A percentile compares a stretch with the other conserved stretches of the same genome.
phyloP scores from a whole-genome alignment of 257 asterid genomes.

The Scutellaria barbata region DNA sequence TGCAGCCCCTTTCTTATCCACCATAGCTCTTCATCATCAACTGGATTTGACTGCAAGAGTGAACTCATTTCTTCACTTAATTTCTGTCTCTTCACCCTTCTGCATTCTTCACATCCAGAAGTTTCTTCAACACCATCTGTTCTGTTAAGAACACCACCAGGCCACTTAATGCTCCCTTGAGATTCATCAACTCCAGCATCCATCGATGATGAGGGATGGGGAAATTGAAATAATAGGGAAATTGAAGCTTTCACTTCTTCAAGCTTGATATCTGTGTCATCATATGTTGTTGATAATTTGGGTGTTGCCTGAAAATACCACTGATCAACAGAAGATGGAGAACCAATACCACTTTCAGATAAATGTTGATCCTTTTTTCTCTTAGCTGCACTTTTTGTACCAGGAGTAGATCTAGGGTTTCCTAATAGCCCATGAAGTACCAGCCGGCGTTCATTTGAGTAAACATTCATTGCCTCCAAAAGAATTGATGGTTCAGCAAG shows the following conservation, averaged over 20 bases:
- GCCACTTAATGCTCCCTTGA: constrained; percentile 56
- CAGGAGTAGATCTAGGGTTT: constrained; percentile 43
- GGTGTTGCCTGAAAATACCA: constrained; percentile 54
- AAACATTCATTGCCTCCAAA: constrained; percentile 65
- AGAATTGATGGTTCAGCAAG: constrained; percentile 53
- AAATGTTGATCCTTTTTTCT: constrained; percentile 46
- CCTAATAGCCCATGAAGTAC: constrained; percentile 68
- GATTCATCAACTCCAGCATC: constrained; percentile 64
- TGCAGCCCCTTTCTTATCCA: constrained; percentile 86
- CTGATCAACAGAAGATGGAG: constrained; percentile 60
- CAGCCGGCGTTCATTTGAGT: constrained; percentile 82
- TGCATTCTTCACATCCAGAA: constrained; percentile 96
- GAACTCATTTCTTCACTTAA: constrained; percentile 70
- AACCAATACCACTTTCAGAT: constrained; percentile 51
- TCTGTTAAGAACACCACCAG: constrained; percentile 50
- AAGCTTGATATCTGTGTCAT: constrained; percentile 52
- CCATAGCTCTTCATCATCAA: constrained; percentile 87
- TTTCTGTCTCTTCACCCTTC: constrained; percentile 80
- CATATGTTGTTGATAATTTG: constrained; percentile 37
- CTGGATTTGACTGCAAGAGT: constrained; percentile 50
- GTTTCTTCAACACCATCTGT: constrained; percentile 69
- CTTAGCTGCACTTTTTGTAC: constrained; percentile 45
- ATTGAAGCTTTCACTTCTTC: constrained; percentile 78
- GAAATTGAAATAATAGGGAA: constrained; percentile 66
- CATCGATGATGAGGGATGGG: constrained; percentile 42